Conservation (phyloP, 164 flowering plant genomes). For the Umbilicus rupestris region DNA sequence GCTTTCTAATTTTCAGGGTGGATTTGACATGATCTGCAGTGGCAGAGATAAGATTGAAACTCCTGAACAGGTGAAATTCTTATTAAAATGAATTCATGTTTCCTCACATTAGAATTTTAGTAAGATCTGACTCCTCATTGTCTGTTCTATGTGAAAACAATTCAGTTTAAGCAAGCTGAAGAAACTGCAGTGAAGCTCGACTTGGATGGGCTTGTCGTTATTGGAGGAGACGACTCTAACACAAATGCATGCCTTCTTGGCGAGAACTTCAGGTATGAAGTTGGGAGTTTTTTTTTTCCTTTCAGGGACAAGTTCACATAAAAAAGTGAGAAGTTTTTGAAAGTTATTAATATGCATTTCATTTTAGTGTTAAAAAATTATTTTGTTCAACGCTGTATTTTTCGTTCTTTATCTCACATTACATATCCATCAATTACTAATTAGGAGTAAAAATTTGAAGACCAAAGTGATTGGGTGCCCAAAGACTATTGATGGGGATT, state of each 20-base stretch:
- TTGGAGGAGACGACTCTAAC: slow-evolving; percentile 22
- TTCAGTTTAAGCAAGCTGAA: slow-evolving; percentile 89
- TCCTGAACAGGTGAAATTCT: slow-evolving; percentile 71
- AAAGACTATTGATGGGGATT: slow-evolving; percentile 65
- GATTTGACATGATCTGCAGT: slow-evolving; percentile 98
- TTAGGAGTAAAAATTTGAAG: slow-evolving; percentile 60
- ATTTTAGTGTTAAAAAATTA: background rate
- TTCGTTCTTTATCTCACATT: background rate
- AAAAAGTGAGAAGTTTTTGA: background rate
- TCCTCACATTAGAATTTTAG: background rate
- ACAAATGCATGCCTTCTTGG: slow-evolving; percentile 50
- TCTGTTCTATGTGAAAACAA: slow-evolving; percentile 6
- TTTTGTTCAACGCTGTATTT: too few species aligned
- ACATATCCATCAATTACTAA: background rate
- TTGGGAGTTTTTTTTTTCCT: background rate
- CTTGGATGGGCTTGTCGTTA: slow-evolving; percentile 64
- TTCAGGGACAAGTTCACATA: background rate
- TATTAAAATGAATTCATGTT: background rate
- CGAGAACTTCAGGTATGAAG: slow-evolving; percentile 51
- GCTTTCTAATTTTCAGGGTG: slow-evolving; percentile 52
- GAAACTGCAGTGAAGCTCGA: slow-evolving; percentile 82
- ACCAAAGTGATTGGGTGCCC: slow-evolving; percentile 56
- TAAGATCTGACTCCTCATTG: background rate
- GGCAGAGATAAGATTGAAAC: slow-evolving; percentile 99
- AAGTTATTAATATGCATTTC: background rate